These are phyloP conservation scores for Ampelocalamus luodianensis DNA, from an alignment of 176 grass and related monocot species.

Conservation along the genomic window DNA sequence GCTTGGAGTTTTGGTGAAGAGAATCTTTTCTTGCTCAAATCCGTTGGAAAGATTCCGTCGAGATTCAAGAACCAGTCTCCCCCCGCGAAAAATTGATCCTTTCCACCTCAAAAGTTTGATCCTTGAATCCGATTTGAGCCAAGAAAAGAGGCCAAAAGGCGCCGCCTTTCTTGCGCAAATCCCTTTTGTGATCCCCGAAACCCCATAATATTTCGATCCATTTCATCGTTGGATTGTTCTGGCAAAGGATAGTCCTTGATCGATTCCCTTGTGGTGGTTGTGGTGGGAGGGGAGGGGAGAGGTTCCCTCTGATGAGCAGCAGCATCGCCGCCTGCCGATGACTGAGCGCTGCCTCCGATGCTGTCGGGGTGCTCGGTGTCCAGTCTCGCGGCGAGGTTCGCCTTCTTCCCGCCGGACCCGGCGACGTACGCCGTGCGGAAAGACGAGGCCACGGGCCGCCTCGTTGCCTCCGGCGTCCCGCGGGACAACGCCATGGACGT, in stretches of 20 bases:
- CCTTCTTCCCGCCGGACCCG: slow-evolving; percentile 98
- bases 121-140: slow-evolving; percentile 19
- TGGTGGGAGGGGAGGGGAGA: slow-evolving; percentile 34
- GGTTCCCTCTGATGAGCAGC: slow-evolving; percentile 63
- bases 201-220: slow-evolving; percentile 9
- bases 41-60: slow-evolving; percentile 32
- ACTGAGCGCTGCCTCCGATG: slow-evolving; percentile 68
- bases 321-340: slow-evolving; percentile 70
- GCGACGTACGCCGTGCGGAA: slow-evolving; percentile 85
- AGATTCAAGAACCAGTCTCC: not conserved
- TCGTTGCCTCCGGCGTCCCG: slow-evolving; percentile 81
- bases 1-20: not conserved
- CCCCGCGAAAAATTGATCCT: not conserved
- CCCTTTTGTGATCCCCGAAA: slow-evolving; percentile 11
- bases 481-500: slow-evolving; percentile 86
- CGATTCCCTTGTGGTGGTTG: not conserved
- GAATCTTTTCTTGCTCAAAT: not conserved
- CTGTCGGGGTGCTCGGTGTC: slow-evolving; percentile 94
- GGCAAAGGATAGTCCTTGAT: not conserved
- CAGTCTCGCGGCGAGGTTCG: slow-evolving; percentile 97
- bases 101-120: slow-evolving; percentile 24
- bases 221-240: slow-evolving; percentile 26
- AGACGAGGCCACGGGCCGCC: slow-evolving; percentile 70
- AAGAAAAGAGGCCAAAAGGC: slow-evolving; percentile 18
- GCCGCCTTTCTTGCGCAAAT: slow-evolving; percentile 38